Conservation (phyloP, 495 filamentous ascomycete species). For the Pyrenula massariospora region DNA sequence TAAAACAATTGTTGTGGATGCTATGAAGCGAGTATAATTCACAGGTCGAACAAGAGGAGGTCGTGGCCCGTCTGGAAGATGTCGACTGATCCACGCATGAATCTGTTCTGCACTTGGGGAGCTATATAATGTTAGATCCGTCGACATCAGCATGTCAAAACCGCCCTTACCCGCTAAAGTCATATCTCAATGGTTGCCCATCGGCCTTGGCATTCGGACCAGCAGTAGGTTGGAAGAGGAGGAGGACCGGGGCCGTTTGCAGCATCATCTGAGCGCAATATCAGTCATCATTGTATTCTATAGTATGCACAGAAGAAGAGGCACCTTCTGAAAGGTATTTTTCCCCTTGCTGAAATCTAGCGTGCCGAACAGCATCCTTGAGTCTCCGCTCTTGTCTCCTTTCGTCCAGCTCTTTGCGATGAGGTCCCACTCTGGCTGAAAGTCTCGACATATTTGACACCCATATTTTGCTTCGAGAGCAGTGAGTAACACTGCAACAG, state of each 20-base stretch:
- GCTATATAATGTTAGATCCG: conserved; percentile 25
- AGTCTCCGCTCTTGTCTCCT: conserved; percentile 60
- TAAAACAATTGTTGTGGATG: conserved; percentile 51
- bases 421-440: conserved; percentile 90
- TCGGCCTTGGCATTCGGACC: conserved; percentile 71
- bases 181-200: conserved; percentile 62
- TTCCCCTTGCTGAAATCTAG: conserved; percentile 84
- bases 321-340: conserved; percentile 78
- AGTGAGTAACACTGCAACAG: conserved; percentile 72
- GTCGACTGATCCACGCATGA: conserved; percentile 65
- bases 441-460: conserved; percentile 77
- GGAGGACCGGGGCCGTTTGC: conserved; percentile 85
- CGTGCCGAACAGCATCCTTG: conserved; percentile 69
- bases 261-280: conserved; percentile 57
- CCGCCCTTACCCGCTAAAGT: conserved; percentile 70
- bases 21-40: conserved; percentile 70
- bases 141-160: neutral
- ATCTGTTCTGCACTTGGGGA: conserved; percentile 64
- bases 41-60: conserved; percentile 69
- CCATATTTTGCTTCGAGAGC: conserved; percentile 77
- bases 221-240: conserved; percentile 76
- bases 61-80: conserved; percentile 64
- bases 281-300: neutral
- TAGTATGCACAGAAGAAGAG: conserved; percentile 10
- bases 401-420: conserved; percentile 78